These are phyloP conservation scores for Casuarina cunninghamiana DNA, from an alignment of 306 rosid species.

Conservation along the genomic window DNA sequence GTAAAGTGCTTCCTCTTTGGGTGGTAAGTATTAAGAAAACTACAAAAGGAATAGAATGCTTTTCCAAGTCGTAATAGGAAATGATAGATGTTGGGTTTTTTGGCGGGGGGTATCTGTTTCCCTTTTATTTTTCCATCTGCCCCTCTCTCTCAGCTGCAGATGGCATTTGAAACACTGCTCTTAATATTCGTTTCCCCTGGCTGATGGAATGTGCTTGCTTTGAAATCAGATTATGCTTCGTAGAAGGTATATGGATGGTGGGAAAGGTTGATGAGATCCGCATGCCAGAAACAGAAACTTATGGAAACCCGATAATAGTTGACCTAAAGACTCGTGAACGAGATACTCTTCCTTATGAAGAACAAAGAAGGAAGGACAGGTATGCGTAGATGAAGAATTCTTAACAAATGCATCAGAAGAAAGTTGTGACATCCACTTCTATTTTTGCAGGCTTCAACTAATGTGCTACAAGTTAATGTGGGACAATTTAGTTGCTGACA, in stretches of 20 bases:
- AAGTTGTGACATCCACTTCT: conserved; percentile 3
- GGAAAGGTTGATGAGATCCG: conserved; percentile 85
- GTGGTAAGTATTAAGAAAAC: background rate
- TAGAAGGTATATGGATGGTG: conserved; percentile 64
- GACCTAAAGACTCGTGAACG: conserved; percentile 74
- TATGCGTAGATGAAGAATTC: conserved; percentile 24
- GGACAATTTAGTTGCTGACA: conserved; percentile 57
- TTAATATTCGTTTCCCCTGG: background rate
- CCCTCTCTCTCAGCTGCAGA: background rate
- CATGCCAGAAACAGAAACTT: conserved; percentile 46
- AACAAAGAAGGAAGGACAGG: conserved; percentile 87
- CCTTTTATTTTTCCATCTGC: background rate
- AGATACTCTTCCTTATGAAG: conserved; percentile 68
- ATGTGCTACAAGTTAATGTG: conserved; percentile 84
- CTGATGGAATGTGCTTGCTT: conserved; percentile 9
- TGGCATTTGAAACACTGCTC: conserved; percentile 15
- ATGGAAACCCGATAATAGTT: conserved; percentile 53
- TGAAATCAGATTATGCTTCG: conserved; percentile 57
- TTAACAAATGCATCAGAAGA: conserved; percentile 12
- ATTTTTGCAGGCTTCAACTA: conserved; percentile 72
- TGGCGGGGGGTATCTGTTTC: background rate
- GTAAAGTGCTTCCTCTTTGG: background rate
- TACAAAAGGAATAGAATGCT: background rate
- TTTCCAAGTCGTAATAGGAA: background rate
- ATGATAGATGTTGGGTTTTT: background rate